Base-by-base conservation (phyloP, 176 grass and related monocot genomes). In the Avena insularis region DNA sequence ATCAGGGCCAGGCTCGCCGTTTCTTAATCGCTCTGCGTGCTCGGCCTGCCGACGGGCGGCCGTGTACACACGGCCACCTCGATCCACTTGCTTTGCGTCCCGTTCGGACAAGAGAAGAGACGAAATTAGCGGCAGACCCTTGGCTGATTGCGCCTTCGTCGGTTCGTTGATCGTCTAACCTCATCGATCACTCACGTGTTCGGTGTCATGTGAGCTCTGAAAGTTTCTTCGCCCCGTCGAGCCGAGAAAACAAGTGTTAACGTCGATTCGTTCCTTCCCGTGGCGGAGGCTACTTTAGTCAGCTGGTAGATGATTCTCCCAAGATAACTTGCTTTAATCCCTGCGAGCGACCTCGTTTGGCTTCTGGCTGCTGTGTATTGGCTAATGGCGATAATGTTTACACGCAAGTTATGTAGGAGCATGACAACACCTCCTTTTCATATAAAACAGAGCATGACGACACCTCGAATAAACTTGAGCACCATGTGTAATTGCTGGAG, bases 41-140 rank as follows among this genome's bases (percentile, higher is more conserved):
- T 47, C 53, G 15, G 54, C 71, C 75, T 17, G 35, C 16, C 57
- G 2, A 75, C 71, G 1, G n/a, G 45, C 45, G 46, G 16, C 11
- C 38, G 0, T 66, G 55, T 83, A 7, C 74, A 15, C 36, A 71
- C 75, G 48, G 9, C 86, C 51, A 76, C 40, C 73, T 82, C 63
- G 86, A 31, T 82, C 78, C 16, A 85, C 43, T 88, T 82, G 90
- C 9, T 16, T 45, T 82, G 90, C 9, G 21, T 45, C 14, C 7
- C 68, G 2, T 69, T 27, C 82, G 12, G 82, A 80, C 82, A 85
- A n/a, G 43, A 71, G 71, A 57, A 63, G 69, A 88, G 77, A 91
- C 90, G 76, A 48, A 12, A 25, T 21, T 9, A 20, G 6, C 45
- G n/a, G 50, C 48, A 75, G 67, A 49, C 6, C 40, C 40, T 64